These are phyloP conservation scores for Pythium guiyangense DNA, from an alignment of 352 stramenopile genomes.

Conservation along the genomic window DNA sequence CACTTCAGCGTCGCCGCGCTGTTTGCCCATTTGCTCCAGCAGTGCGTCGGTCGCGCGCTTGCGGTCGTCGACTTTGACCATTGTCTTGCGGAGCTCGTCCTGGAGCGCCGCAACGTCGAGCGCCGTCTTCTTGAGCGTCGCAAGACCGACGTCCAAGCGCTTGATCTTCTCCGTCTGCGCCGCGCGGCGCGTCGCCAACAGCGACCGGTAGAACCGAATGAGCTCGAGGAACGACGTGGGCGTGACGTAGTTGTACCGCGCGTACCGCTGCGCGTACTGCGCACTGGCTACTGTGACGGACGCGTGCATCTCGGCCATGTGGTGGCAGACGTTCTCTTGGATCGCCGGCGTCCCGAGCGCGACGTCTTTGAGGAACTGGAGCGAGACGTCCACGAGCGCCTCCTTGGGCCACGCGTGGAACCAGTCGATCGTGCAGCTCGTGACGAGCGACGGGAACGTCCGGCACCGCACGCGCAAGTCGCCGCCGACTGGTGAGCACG, in stretches of 20 bases:
- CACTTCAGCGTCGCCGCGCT: conserved; percentile 84
- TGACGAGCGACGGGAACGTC: conserved; percentile 76
- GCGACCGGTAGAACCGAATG: conserved; percentile 88
- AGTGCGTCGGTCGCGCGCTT: conserved; percentile 86
- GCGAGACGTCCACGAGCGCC: conserved; percentile 80
- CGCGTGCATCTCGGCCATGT: conserved; percentile 91
- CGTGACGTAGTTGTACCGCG: conserved; percentile 91
- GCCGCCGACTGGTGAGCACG: conserved; percentile 79
- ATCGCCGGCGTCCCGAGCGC: conserved; percentile 60
- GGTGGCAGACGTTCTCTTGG: conserved; percentile 89
- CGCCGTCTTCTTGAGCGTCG: conserved; percentile 82
- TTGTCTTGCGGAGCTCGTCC: conserved; percentile 81
- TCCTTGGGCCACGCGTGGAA: conserved; percentile 91
- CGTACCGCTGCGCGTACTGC: conserved; percentile 68
- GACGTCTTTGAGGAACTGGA: conserved; percentile 82
- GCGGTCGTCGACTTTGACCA: conserved; percentile 89
- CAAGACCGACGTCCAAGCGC: conserved; percentile 78
- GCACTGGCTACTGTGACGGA: conserved; percentile 77
- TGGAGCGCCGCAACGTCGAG: conserved; percentile 76
- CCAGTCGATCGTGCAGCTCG: conserved; percentile 81
- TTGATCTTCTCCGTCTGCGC: conserved; percentile 61
- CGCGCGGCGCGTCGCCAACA: conserved; percentile 58
- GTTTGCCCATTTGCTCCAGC: conserved; percentile 87
- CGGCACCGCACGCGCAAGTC: conserved; percentile 71
- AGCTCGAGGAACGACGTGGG: conserved; percentile 92